Conservation (phyloP, 2,329 filamentous ascomycete species). For the Fusarium anthophilum region DNA sequence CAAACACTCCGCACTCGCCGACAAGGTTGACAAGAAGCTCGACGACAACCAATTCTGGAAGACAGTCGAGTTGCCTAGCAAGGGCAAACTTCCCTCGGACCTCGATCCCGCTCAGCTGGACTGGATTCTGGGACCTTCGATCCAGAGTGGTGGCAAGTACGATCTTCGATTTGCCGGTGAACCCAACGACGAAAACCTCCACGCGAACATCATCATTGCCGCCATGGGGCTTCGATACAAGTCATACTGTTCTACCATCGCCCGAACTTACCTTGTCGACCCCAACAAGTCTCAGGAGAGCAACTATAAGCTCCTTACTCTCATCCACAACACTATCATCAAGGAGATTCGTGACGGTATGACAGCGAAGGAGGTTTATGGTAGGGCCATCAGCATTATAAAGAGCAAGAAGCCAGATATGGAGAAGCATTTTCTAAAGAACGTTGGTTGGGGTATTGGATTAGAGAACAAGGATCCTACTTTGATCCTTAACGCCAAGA, state of each 20-base stretch:
- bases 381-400: slow-evolving; percentile 82
- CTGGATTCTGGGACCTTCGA: slow-evolving; percentile 89
- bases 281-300: slow-evolving; percentile 95
- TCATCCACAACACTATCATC: slow-evolving; percentile 87
- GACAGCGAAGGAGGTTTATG: slow-evolving; percentile 88
- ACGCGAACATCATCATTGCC: slow-evolving; percentile 92
- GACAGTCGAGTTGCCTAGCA: slow-evolving; percentile 73
- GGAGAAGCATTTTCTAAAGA: slow-evolving; percentile 94
- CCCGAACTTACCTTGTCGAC: slow-evolving; percentile 94
- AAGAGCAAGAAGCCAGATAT: slow-evolving; percentile 93
- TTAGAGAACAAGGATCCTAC: slow-evolving; percentile 89
- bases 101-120: slow-evolving; percentile 91
- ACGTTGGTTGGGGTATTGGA: slow-evolving; percentile 89
- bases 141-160: slow-evolving; percentile 96
- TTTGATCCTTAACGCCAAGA: slow-evolving; percentile 88
- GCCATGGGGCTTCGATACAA: slow-evolving; percentile 94
- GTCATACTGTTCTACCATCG: slow-evolving; percentile 92
- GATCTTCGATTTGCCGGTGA: slow-evolving; percentile 84
- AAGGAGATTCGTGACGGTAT: slow-evolving; percentile 91
- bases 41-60: slow-evolving; percentile 96
- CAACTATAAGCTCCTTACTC: slow-evolving; percentile 89
- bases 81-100: slow-evolving; percentile 81
- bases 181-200: slow-evolving; percentile 82
- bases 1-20: slow-evolving; percentile 85
- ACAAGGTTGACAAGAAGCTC: slow-evolving; percentile 89